phyloP scores from a whole-genome alignment of 257 asterid genomes.

The Rubia yunnanensis region DNA sequence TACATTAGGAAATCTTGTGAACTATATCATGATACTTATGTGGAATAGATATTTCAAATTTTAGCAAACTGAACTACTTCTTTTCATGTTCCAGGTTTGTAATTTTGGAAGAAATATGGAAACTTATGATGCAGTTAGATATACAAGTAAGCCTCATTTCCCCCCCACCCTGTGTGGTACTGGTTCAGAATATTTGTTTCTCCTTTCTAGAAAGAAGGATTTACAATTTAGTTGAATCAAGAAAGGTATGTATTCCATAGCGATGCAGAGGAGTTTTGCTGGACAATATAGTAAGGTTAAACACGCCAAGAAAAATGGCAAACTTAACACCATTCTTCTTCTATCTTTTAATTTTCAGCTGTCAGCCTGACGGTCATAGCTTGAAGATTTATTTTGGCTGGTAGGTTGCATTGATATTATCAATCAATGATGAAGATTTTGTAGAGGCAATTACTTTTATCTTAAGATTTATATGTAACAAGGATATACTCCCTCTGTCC shows the following conservation, averaged over 20 bases:
- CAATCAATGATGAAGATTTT: conserved; percentile 78
- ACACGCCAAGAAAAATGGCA: neutral
- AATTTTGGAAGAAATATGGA: conserved; percentile 62
- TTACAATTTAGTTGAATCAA: neutral
- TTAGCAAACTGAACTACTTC: conserved; percentile 8
- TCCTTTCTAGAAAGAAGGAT: neutral
- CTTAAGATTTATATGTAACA: too few relatives aligned
- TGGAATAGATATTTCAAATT: too few relatives aligned
- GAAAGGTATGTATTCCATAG: neutral
- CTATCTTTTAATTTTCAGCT: conserved; percentile 40
- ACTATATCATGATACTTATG: neutral
- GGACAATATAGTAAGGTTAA: neutral
- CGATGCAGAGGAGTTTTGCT: neutral
- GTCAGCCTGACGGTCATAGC: conserved; percentile 83
- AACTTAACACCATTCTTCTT: neutral
- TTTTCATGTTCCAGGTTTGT: conserved; percentile 36
- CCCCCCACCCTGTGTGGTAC: neutral
- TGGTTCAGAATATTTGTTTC: neutral
- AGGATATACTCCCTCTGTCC: too few relatives aligned
- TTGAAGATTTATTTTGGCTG: conserved; percentile 81
- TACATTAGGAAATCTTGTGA: conserved; percentile 15
- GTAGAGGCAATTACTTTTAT: conserved; percentile 90
- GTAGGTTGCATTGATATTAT: conserved; percentile 87
- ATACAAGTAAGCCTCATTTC: conserved; percentile 38
- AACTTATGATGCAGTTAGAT: conserved; percentile 60